phyloP scores from a whole-genome alignment of 768 basidiomycete genomes.

The Phylloporus arenicola region DNA sequence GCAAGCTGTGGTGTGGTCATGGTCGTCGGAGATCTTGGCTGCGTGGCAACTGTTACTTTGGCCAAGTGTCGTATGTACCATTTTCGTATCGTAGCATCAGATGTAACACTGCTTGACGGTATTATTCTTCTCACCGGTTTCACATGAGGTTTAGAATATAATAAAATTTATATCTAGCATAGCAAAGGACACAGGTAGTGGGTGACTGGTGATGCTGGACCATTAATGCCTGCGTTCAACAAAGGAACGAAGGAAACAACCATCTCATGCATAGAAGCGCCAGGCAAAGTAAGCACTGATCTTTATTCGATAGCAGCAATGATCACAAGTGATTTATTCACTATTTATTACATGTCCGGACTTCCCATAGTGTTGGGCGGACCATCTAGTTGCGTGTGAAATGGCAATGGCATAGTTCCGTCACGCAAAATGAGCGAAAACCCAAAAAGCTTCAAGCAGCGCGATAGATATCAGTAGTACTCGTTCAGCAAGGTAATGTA shows the following conservation, averaged over 20 bases:
- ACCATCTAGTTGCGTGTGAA: neutral
- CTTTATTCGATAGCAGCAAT: no score
- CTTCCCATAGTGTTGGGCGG: no score
- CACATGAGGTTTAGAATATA: neutral
- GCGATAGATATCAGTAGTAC: no score
- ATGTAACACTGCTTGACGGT: neutral
- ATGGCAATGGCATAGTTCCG: neutral
- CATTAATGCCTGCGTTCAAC: neutral
- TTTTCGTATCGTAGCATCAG: neutral
- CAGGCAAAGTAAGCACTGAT: constrained; percentile 88
- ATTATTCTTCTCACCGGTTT: neutral
- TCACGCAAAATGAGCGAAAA: neutral
- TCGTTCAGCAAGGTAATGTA: no score
- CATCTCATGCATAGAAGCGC: constrained; percentile 54
- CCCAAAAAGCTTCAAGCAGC: no score
- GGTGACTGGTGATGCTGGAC: no score
- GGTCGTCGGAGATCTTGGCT: constrained; percentile 12
- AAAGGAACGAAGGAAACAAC: neutral
- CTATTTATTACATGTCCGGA: no score
- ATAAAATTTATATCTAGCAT: constrained; percentile 17
- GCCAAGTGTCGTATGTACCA: neutral
- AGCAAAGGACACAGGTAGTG: constrained; percentile 12
- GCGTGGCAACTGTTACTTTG: no score
- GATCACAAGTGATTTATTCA: no score
- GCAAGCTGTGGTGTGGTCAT: constrained; percentile 78